A percentile compares a stretch with the other conserved stretches of the same genome.
These are phyloP conservation scores for Daldinia vernicosa DNA, from an alignment of 495 filamentous ascomycete genomes.

Conservation along the genomic window DNA sequence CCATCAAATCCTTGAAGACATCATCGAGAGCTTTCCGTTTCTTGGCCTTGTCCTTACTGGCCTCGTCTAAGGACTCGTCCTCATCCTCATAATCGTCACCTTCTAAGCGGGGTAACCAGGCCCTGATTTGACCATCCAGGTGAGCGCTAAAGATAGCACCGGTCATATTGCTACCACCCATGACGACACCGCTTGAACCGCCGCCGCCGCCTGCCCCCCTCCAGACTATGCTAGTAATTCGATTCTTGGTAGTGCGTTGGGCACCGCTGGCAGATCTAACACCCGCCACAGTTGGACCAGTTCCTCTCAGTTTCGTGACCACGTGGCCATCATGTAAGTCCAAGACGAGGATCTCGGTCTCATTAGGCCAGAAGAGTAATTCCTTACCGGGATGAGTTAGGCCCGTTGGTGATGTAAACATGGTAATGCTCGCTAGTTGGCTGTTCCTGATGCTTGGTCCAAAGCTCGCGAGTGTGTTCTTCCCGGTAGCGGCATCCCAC, in stretches of 20 bases:
- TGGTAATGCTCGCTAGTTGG: constrained; percentile 68
- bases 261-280: constrained; percentile 48
- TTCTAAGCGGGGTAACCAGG: constrained; percentile 63
- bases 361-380: constrained; percentile 78
- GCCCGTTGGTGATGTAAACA: constrained; percentile 67
- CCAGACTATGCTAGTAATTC: constrained; percentile 77
- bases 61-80: constrained; percentile 47
- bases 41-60: constrained; percentile 52
- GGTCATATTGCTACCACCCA: constrained; percentile 55
- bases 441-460: constrained; percentile 79
- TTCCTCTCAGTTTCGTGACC: constrained; percentile 71
- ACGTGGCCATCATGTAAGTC: constrained; percentile 78
- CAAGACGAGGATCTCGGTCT: constrained; percentile 78
- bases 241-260: constrained; percentile 59
- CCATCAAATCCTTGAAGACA: constrained; percentile 62
- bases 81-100: constrained; percentile 58
- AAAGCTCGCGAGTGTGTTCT: constrained; percentile 84
- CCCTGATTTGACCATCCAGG: constrained; percentile 65
- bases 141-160: constrained; percentile 66
- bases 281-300: constrained; percentile 60
- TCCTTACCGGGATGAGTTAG: constrained; percentile 63
- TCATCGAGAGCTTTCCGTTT: constrained; percentile 71
- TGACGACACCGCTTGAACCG: constrained; percentile 51
- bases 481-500: constrained; percentile 81
- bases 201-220: constrained; percentile 61